Evolutionary conservation across 2,329 filamentous ascomycete genomes (phyloP), one percentile per base, ranked within the genome.

Genomic region (Exophiala bonariae): DNA sequence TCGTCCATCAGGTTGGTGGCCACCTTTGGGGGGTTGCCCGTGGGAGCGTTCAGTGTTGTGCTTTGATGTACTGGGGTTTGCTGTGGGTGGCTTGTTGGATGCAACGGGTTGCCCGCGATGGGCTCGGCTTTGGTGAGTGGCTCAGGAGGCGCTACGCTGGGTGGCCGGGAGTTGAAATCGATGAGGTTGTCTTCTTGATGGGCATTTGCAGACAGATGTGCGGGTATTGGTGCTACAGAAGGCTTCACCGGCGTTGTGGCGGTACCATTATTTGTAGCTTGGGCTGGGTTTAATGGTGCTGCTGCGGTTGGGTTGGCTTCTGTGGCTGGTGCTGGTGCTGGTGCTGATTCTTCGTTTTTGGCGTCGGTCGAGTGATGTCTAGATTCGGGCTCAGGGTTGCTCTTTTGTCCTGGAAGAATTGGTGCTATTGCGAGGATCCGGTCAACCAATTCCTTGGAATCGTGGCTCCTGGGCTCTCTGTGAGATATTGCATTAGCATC

Each of bases 341-440:
- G 9, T 18, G 23, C 13, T 4, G 20, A 10, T 41, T 17, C 20
- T 14, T 47, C 26, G 4, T 33, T 35, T 42, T 28, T 20, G 31
- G 20, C 36, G 13, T 26, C n/a, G 28, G 36, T 7, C 30, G n/a
- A 52, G 7, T 56, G 38, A 31, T 58, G 42, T 22, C 47, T 41
- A 13, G 41, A 40, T 22, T 50, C 56, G 52, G 41, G 44, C 42
- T 38, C 26, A 22, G 35, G n/a, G 14, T 4, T 8, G 7, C 38
- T 18, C 13, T 45, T 41, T 23, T 96, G 89, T 23, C 89, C 91
- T 31, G 82, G 81, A 19, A 97, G 64, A 50, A 99, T 87, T 2
- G 93, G 89, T 42, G 89, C 87, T 49, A 97, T 90, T 18, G 86
- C 78, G 59, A 95, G 76, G 45, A 97, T 90, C 65, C 97, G 92